These are phyloP conservation scores for Inga laurina DNA, from an alignment of 306 rosid genomes.

Conservation along the genomic window DNA sequence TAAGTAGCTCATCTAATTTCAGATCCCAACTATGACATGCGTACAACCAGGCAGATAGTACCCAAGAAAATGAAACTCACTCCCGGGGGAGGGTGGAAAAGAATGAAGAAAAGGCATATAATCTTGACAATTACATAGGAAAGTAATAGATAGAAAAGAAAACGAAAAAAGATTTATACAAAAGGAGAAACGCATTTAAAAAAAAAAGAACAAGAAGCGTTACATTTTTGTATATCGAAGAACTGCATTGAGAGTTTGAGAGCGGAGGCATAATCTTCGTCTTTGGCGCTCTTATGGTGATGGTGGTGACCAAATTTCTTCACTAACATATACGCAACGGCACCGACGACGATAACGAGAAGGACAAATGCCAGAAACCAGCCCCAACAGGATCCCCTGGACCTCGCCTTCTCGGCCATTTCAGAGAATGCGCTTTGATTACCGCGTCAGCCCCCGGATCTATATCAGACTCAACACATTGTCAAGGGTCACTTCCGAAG, in stretches of 20 bases:
- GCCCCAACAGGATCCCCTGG: constrained; percentile 67
- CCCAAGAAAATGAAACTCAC: not conserved
- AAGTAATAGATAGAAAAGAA: not conserved
- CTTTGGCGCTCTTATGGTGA: constrained; percentile 57
- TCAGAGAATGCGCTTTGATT: constrained; percentile 19
- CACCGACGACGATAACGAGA: constrained; percentile 65
- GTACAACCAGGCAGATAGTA: not conserved
- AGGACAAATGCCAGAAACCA: constrained; percentile 69
- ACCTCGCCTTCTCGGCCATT: constrained; percentile 66
- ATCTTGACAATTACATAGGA: not conserved
- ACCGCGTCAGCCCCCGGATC: constrained; percentile 36
- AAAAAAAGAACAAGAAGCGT: not conserved
- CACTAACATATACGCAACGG: constrained; percentile 44
- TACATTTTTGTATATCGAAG: constrained; percentile 93
- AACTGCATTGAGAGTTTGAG: constrained; percentile 76
- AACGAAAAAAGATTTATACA: not conserved
- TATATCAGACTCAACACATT: constrained; percentile 26
- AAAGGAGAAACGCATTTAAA: not conserved
- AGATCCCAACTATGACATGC: not conserved
- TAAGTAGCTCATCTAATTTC: not conserved
- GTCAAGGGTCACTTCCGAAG: constrained; percentile 2
- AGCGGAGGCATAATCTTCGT: constrained; percentile 66
- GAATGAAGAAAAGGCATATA: not conserved
- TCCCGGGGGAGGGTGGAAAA: not conserved
- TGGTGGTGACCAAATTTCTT: constrained; percentile 53